Evolutionary conservation across 371 early-diverging fungal genomes (phyloP).

Genomic region (Actinomucor elegans): DNA sequence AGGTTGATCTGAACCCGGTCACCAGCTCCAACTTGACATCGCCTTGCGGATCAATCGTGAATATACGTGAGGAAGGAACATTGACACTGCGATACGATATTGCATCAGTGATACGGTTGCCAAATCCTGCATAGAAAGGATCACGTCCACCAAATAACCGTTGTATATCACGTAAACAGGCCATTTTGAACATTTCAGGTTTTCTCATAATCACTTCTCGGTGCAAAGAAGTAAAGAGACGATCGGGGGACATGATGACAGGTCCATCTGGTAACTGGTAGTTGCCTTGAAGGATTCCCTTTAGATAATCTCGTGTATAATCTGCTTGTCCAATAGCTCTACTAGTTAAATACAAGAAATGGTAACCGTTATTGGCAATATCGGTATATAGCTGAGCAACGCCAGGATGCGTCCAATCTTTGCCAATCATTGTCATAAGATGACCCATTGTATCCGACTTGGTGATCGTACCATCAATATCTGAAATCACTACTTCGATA

Average conservation of each 20-base stretch:
- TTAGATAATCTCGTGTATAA: constrained; percentile 91
- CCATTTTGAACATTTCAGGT: constrained; percentile 98
- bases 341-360: constrained; percentile 95
- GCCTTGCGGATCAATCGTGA: constrained; percentile 95
- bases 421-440: constrained; percentile 96
- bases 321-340: constrained; percentile 97
- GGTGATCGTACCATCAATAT: constrained; percentile 99
- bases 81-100: constrained; percentile 94
- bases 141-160: constrained; percentile 77
- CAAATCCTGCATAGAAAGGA: constrained; percentile 99
- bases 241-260: constrained; percentile 96
- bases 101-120: constrained; percentile 94
- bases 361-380: constrained; percentile 94
- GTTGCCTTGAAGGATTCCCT: constrained; percentile 85
- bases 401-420: constrained; percentile 98
- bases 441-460: constrained; percentile 98
- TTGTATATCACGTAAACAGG: constrained; percentile 91
- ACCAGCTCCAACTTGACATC: constrained; percentile 91
- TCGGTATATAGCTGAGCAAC: constrained; percentile 96
- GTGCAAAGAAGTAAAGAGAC: constrained; percentile 91
- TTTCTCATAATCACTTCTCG: constrained; percentile 94
- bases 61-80: constrained; percentile 93
- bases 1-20: constrained; percentile 81
- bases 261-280: constrained; percentile 96
- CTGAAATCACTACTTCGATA: constrained; percentile 94